phyloP scores from a whole-genome alignment of 495 filamentous ascomycete species.

The Niebla homalea region DNA sequence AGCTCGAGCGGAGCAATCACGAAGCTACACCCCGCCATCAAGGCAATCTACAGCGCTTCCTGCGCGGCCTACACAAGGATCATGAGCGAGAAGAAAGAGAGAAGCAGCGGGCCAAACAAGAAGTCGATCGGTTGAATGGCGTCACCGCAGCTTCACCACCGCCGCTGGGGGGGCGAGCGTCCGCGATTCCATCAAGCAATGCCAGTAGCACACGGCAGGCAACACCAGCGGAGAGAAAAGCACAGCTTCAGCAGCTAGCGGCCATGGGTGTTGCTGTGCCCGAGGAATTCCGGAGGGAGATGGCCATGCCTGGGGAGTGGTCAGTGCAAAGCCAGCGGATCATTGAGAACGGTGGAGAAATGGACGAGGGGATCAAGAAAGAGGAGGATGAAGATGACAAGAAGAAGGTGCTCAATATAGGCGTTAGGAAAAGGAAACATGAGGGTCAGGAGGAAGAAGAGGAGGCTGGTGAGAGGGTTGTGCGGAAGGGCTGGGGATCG shows the following conservation, averaged over 20 bases:
- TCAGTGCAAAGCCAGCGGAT: slow-evolving; percentile 49
- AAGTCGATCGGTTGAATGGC: slow-evolving; percentile 77
- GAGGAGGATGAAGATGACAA: slow-evolving; percentile 31
- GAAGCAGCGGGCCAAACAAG: slow-evolving; percentile 65
- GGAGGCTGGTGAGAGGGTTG: slow-evolving; percentile 46
- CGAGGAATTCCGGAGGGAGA: slow-evolving; percentile 58
- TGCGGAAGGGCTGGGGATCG: slow-evolving; percentile 64
- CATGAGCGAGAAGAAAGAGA: slow-evolving; percentile 69
- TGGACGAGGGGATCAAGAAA: slow-evolving; percentile 5
- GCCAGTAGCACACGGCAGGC: slow-evolving; percentile 20
- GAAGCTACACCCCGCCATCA: slow-evolving; percentile 85
- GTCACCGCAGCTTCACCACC: slow-evolving; percentile 33
- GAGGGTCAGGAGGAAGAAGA: slow-evolving; percentile 48
- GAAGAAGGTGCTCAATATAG: slow-evolving; percentile 28
- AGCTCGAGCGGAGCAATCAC: slow-evolving; percentile 78
- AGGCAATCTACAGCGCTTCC: slow-evolving; percentile 72
- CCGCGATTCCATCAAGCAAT: slow-evolving; percentile 11
- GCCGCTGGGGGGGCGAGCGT: slow-evolving; percentile 11
- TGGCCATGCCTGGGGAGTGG: slow-evolving; percentile 91
- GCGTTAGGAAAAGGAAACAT: slow-evolving; percentile 58
- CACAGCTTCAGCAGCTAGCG: slow-evolving; percentile 73
- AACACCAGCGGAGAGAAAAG: slow-evolving; percentile 59
- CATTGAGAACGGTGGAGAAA: slow-evolving; percentile 19
- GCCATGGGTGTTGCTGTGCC: slow-evolving; percentile 80
- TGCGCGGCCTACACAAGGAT: slow-evolving; percentile 71